Percentiles rank a stretch among this genome's conserved stretches.
Evolutionary conservation across 2,329 filamentous ascomycete genomes (phyloP).

Genomic region (Trichoderma polysporum): DNA sequence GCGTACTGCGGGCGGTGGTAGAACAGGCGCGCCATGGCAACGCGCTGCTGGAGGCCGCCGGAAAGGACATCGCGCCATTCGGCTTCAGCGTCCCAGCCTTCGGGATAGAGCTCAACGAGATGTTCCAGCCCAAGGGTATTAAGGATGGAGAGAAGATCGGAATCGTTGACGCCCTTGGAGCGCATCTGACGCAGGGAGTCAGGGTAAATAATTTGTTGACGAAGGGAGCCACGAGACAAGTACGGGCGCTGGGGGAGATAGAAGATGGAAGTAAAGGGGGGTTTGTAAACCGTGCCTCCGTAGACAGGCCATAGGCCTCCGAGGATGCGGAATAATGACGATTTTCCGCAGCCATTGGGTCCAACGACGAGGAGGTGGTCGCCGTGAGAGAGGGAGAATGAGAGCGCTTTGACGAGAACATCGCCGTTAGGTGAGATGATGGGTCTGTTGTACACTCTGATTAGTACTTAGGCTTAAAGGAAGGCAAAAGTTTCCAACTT

Average conservation of each 20-base stretch:
- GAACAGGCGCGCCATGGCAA: conserved; percentile 94
- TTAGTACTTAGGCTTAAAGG: background rate
- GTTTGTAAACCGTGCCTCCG: conserved; percentile 88
- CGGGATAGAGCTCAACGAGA: conserved; percentile 72
- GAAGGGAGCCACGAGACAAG: conserved; percentile 83
- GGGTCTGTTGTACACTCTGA: conserved; percentile 48
- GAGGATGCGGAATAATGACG: conserved; percentile 90
- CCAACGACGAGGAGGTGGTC: conserved; percentile 94
- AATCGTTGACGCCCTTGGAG: conserved; percentile 76
- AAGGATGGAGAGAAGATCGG: conserved; percentile 75
- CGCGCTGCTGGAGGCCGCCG: conserved; percentile 88
- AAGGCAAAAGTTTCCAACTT: conserved; percentile 30
- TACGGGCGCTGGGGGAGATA: conserved; percentile 98
- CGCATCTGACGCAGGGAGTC: conserved; percentile 87
- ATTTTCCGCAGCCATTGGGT: conserved; percentile 96
- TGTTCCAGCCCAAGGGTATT: conserved; percentile 78
- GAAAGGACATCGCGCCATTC: conserved; percentile 96
- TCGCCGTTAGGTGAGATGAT: conserved; percentile 98
- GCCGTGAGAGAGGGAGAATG: conserved; percentile 80
- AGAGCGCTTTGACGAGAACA: conserved; percentile 80
- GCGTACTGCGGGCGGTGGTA: conserved; percentile 92
- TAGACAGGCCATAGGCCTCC: conserved; percentile 98
- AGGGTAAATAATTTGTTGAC: conserved; percentile 96
- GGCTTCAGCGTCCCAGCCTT: conserved; percentile 88
- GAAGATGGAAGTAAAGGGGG: conserved; percentile 89